These are phyloP conservation scores for Ballota nigra DNA, from an alignment of 257 asterid species.

Conservation along the genomic window DNA sequence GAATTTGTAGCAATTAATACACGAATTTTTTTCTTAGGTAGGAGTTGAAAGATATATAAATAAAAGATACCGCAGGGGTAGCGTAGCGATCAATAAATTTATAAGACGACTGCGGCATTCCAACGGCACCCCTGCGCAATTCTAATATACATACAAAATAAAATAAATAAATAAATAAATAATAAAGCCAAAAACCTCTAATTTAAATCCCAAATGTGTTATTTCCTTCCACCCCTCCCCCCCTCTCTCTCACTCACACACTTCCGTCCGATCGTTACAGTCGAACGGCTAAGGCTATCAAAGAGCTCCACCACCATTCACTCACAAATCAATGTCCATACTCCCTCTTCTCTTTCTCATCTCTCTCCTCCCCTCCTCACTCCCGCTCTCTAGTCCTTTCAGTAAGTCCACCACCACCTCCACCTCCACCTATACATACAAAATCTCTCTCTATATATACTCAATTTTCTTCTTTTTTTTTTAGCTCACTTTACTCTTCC, in stretches of 20 bases:
- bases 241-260: constrained; percentile 11
- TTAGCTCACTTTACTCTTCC: background rate
- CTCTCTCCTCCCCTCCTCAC: constrained; percentile 15
- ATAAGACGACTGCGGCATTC: background rate
- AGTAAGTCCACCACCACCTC: constrained; percentile 31
- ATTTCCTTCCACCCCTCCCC: constrained; percentile 24
- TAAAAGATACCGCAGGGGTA: background rate
- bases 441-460: background rate
- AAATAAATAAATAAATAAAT: background rate
- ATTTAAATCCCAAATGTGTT: constrained; percentile 21
- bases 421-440: background rate
- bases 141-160: background rate
- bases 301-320: constrained; percentile 13
- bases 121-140: constrained; percentile 9
- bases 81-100: background rate
- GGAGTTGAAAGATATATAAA: background rate
- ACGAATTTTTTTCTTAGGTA: background rate
- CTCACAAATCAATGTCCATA: constrained; percentile 29
- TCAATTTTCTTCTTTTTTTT: background rate
- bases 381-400: constrained; percentile 36
- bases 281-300: constrained; percentile 12
- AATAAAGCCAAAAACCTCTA: background rate
- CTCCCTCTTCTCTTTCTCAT: constrained; percentile 24
- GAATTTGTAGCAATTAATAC: constrained; percentile 3
- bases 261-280: constrained; percentile 15